Percentiles rank a stretch among this genome's conserved stretches.
phyloP scores from a whole-genome alignment of 176 grass and related monocot genomes.

The Lolium rigidum region DNA sequence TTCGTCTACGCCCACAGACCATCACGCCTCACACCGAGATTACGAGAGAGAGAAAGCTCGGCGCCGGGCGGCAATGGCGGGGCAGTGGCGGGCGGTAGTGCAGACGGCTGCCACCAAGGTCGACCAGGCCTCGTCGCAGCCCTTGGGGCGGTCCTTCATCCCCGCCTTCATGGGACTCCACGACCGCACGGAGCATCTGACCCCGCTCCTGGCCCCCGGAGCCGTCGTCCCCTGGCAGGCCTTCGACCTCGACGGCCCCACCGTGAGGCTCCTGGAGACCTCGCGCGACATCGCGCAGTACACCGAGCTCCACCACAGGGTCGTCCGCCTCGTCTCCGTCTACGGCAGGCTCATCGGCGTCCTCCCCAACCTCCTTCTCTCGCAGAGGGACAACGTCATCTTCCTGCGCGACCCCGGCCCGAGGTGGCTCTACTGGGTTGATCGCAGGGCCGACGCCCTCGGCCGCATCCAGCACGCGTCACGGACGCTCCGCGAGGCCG shows the following conservation, averaged over 20 bases:
- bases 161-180: neutral
- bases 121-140: neutral
- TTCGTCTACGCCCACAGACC: neutral
- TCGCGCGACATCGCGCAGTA: neutral
- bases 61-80: neutral
- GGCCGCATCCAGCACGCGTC: neutral
- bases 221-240: neutral
- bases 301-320: neutral
- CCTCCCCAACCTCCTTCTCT: neutral
- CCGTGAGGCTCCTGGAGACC: neutral
- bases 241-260: neutral
- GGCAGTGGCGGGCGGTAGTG: neutral
- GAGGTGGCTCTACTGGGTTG: neutral
- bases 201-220: neutral
- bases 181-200: neutral
- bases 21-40: neutral
- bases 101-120: no score
- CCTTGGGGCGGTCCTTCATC: neutral
- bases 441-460: neutral
- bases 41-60: neutral
- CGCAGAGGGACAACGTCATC: no score
- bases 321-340: neutral
- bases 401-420: no score
- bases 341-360: neutral
- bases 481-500: neutral